Conservation (phyloP, 352 stramenopile genomes). For the Halophytophthora batemanensis region DNA sequence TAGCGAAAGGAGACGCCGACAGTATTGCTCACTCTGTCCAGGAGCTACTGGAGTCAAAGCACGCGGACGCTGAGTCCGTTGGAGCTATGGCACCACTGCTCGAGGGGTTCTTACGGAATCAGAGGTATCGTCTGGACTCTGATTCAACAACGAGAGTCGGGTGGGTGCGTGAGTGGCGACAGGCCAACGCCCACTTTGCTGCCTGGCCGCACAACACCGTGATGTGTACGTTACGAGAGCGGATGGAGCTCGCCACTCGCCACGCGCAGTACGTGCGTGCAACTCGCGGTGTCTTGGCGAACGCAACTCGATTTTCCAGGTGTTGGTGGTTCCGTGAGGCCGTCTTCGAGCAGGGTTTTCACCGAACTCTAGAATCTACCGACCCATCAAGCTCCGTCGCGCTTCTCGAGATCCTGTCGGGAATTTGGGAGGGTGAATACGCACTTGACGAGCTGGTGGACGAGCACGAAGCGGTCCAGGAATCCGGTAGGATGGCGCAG, state of each 20-base stretch:
- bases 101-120: conserved; percentile 34
- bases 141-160: conserved; percentile 7
- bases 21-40: conserved; percentile 42
- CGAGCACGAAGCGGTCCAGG: conserved; percentile 14
- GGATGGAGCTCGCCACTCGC: conserved; percentile 41
- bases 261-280: conserved; percentile 46
- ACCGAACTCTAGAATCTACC: conserved; percentile 7
- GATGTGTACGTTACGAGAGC: conserved; percentile 15
- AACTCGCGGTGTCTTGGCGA: conserved; percentile 21
- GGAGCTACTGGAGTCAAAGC: conserved; percentile 10
- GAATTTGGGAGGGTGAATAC: conserved; percentile 21
- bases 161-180: conserved; percentile 64
- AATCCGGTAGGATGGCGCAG: conserved; percentile 15
- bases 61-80: background rate
- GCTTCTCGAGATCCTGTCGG: conserved; percentile 31
- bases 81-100: conserved; percentile 32
- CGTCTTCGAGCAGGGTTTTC: conserved; percentile 31
- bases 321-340: conserved; percentile 44
- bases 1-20: conserved; percentile 42
- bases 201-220: conserved; percentile 10
- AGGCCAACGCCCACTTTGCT: conserved; percentile 42
- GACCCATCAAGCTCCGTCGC: conserved; percentile 12
- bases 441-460: conserved; percentile 42
- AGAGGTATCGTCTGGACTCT: conserved; percentile 25
- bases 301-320: conserved; percentile 37